Evolutionary conservation across 139 green algal genomes (phyloP).

Genomic region (Haematococcus sp.): DNA sequence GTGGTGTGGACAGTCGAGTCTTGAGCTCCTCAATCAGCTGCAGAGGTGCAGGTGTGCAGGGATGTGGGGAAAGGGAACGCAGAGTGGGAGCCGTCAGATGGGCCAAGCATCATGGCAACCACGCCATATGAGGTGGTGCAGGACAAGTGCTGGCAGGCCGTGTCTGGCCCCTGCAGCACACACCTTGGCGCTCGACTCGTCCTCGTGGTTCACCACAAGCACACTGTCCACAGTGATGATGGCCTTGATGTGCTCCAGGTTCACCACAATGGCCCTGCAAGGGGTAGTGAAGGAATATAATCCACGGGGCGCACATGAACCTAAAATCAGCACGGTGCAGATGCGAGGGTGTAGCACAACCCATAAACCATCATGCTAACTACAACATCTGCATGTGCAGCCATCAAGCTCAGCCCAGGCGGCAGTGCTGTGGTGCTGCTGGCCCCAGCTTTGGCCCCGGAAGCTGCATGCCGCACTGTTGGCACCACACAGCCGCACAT

Average conservation of each 20-base stretch:
- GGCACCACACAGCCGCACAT: neutral
- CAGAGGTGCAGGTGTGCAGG: neutral
- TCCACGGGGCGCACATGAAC: too few species aligned
- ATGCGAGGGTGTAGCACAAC: neutral
- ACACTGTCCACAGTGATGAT: conserved; percentile 23
- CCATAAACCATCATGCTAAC: too few species aligned
- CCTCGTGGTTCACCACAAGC: conserved; percentile 48
- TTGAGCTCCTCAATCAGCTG: conserved; percentile 50
- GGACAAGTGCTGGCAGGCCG: too few species aligned
- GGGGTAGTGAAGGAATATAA: neutral
- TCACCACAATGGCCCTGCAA: conserved; percentile 52
- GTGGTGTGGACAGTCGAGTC: neutral
- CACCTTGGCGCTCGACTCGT: conserved; percentile 1
- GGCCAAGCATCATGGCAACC: too few species aligned
- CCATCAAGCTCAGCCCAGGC: too few species aligned
- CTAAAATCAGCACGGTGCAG: neutral
- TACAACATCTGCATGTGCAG: too few species aligned
- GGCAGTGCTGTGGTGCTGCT: neutral
- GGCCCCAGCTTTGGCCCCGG: neutral
- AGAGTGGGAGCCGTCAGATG: neutral
- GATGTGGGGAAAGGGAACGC: neutral
- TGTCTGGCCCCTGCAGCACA: too few species aligned
- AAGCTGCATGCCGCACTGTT: neutral
- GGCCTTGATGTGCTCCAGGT: conserved; percentile 63
- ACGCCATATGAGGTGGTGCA: neutral